Conservation (phyloP, 2,329 filamentous ascomycete genomes). For the Stenocarpella maydis region DNA sequence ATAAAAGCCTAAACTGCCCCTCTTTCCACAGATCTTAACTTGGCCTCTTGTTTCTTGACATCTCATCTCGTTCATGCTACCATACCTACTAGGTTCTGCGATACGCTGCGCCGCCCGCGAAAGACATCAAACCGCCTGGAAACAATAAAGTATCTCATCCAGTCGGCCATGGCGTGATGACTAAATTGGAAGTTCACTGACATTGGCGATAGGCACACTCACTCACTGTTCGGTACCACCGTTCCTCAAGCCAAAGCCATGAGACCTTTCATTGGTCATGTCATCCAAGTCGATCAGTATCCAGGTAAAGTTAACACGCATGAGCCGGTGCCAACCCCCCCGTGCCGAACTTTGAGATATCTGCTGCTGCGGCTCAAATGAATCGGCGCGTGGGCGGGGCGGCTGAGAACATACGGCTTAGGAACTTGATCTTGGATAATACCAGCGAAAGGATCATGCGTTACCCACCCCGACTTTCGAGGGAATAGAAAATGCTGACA, state of each 20-base stretch:
- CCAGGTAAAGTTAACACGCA: constrained; percentile 47
- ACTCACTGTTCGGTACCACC: constrained; percentile 28
- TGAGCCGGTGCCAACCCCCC: constrained; percentile 46
- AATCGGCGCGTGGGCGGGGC: constrained; percentile 30
- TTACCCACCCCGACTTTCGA: constrained; percentile 53
- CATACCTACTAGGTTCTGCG: neutral
- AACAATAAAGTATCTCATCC: constrained; percentile 8
- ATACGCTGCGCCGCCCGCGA: neutral
- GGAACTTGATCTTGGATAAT: constrained; percentile 46
- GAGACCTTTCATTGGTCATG: constrained; percentile 34
- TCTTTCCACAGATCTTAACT: neutral
- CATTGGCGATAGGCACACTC: neutral
- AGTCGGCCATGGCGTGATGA: neutral
- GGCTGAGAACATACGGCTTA: constrained; percentile 51
- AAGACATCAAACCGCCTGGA: neutral
- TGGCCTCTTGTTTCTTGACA: rapidly evolving
- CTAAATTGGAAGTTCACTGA: constrained; percentile 8
- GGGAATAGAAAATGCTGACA: constrained; percentile 50
- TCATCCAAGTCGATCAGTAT: constrained; percentile 39
- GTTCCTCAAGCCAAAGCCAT: constrained; percentile 30
- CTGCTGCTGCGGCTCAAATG: neutral
- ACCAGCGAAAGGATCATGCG: constrained; percentile 96
- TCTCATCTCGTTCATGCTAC: neutral
- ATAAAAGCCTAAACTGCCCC: constrained; percentile 11
- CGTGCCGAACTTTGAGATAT: constrained; percentile 4